Base-by-base conservation (phyloP, 345 rosid genomes). In the Salix brachista region DNA sequence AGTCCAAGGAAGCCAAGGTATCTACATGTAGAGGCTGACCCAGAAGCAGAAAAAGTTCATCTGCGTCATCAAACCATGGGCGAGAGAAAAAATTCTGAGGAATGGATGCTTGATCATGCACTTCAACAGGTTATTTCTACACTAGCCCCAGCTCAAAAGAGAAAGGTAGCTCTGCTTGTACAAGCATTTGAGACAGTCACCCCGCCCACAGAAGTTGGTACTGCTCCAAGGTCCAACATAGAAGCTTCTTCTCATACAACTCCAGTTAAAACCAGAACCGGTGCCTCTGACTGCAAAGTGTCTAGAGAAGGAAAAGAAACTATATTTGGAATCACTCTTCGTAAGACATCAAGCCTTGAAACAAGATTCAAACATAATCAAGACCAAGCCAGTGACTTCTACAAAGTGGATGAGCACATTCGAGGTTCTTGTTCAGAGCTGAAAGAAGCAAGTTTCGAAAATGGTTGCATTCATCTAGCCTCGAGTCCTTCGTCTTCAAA, bases 61-160 rank as follows among this genome's bases (percentile, higher is more conserved):
- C 85, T 96, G 36, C 88, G 92, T 83, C 92, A 81, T 82, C 96
- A 86, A 79, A 85, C 81, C 76, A 75, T 80, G 70, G 89, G 80
- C 34, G 92, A 83, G 77, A 90, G 85, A 77, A 92, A 84, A 83
- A 86, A 84, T 71, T 79, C 86, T 0, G 96, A 91, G 50, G 97
- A 91, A 78, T 96, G 97, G 96, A 94, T 93, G 97, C 91, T 93
- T 28, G 97, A 96, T 82, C 82, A 87, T 78, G 90, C 97, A 48
- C 92, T 96, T 74, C 96, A 86, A 86, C 88, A 78, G 67, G 98
- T 90, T 44, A 93, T 96, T 72, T 84, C 95, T 2, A 85, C 84
- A 75, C 89, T 96, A 77, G 91, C 92, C 70, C 97, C 98, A 39
- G 92, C 92, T 48, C 86, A 95, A 82, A 92, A 85, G 81, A 87